Conservation (phyloP, 441 rosid species). For the Populus trichocarpa region DNA sequence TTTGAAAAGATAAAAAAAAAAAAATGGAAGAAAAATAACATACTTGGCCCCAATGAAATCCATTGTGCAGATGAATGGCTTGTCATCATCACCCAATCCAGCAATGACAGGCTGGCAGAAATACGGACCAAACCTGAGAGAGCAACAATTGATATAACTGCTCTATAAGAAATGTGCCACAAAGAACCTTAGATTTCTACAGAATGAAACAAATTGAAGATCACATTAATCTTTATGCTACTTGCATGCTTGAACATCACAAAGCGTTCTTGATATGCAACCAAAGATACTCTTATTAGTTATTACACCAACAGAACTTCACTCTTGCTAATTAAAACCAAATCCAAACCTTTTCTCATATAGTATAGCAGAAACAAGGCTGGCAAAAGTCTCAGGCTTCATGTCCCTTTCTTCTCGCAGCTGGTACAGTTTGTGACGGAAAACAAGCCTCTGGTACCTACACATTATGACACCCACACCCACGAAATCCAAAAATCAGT, state of each 20-base stretch:
- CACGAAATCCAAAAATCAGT: background rate
- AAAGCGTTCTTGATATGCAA: background rate
- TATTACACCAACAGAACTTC: background rate
- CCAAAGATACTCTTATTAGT: background rate
- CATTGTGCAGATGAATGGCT: slow-evolving; percentile 98
- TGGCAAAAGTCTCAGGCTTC: slow-evolving; percentile 97
- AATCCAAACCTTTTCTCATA: slow-evolving; percentile 79
- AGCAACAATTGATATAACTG: background rate
- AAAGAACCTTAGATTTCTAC: background rate
- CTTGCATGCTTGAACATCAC: background rate
- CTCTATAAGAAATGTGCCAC: background rate
- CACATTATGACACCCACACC: slow-evolving; percentile 3
- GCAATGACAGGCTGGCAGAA: slow-evolving; percentile 96
- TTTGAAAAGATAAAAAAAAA: background rate
- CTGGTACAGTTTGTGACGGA: slow-evolving; percentile 86
- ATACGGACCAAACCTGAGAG: slow-evolving; percentile 91
- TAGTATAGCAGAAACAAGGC: slow-evolving; percentile 86
- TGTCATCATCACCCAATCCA: slow-evolving; percentile 86
- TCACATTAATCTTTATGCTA: background rate
- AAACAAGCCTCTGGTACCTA: slow-evolving; percentile 89
- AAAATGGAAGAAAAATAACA: slow-evolving; percentile 20
- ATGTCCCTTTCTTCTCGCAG: slow-evolving; percentile 92
- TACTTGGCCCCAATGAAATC: slow-evolving; percentile 98
- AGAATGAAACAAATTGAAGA: background rate
- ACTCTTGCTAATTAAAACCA: background rate